Evolutionary conservation across 495 filamentous ascomycete species (phyloP).

Genomic region (Penicillium alfredii): DNA sequence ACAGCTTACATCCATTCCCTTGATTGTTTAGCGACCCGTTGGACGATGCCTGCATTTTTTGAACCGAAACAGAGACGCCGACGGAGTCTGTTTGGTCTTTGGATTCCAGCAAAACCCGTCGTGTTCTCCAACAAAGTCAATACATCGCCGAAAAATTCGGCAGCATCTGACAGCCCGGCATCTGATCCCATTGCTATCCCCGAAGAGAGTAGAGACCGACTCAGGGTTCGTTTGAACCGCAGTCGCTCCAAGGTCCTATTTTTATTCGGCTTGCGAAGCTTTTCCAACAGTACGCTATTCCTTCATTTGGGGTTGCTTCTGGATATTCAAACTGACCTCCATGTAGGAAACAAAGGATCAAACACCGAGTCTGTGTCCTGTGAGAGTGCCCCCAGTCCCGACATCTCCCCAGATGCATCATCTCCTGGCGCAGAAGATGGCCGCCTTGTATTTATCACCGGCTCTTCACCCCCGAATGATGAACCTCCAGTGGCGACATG

Average conservation of each 20-base stretch:
- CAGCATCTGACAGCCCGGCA: constrained; percentile 23
- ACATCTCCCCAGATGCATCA: background rate
- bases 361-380: constrained; percentile 11
- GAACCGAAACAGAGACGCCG: constrained; percentile 11
- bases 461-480: background rate
- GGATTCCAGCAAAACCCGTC: constrained; percentile 15
- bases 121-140: constrained; percentile 8
- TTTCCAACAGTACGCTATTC: constrained; percentile 13
- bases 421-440: background rate
- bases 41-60: constrained; percentile 19
- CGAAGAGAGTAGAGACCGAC: constrained; percentile 5
- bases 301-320: background rate
- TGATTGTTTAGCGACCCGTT: too few relatives aligned
- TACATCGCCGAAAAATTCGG: constrained; percentile 15
- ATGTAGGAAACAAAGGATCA: constrained; percentile 15
- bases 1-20: too few relatives aligned
- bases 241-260: constrained; percentile 23
- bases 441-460: background rate
- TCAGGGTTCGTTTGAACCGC: constrained; percentile 15
- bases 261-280: constrained; percentile 17
- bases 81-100: constrained; percentile 20
- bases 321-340: background rate
- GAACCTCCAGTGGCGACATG: background rate
- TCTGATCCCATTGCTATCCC: constrained; percentile 12
- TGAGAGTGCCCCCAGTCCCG: background rate